These are phyloP conservation scores for Kodamaea sp. DNA, from an alignment of 1,139 yeast genomes.

Conservation along the genomic window DNA sequence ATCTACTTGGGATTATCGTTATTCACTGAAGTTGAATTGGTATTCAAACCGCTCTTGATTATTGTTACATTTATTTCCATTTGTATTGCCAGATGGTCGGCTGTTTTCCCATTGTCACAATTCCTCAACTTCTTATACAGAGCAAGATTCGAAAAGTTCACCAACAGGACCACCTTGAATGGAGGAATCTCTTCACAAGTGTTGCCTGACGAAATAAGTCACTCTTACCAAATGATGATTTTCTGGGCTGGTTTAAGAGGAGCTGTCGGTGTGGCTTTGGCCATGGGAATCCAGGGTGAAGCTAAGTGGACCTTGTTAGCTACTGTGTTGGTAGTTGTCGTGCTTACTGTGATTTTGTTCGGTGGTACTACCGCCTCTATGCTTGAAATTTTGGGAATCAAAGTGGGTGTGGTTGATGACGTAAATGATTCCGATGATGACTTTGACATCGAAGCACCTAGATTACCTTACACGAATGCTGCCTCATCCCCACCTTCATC, in stretches of 20 bases:
- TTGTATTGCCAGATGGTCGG: conserved; percentile 95
- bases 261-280: conserved; percentile 98
- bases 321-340: conserved; percentile 94
- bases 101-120: conserved; percentile 91
- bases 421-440: conserved; percentile 82
- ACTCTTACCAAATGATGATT: conserved; percentile 96
- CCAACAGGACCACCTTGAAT: conserved; percentile 32
- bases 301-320: conserved; percentile 87
- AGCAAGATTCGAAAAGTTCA: conserved; percentile 48
- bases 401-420: conserved; percentile 87
- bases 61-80: conserved; percentile 88
- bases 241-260: conserved; percentile 99
- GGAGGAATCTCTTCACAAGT: conserved; percentile 45
- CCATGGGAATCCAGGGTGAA: conserved; percentile 96
- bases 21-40: conserved; percentile 93
- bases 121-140: conserved; percentile 79
- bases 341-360: conserved; percentile 89
- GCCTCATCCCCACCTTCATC: conserved; percentile 17
- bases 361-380: conserved; percentile 99
- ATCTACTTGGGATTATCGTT: conserved; percentile 91
- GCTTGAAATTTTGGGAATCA: conserved; percentile 92
- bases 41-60: conserved; percentile 89
- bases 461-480: conserved; percentile 29
- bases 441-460: conserved; percentile 85
- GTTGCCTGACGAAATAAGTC: conserved; percentile 88